Percentiles rank a stretch among this genome's conserved stretches.
phyloP scores from a whole-genome alignment of 306 rosid genomes.

The Notholithocarpus densiflorus region DNA sequence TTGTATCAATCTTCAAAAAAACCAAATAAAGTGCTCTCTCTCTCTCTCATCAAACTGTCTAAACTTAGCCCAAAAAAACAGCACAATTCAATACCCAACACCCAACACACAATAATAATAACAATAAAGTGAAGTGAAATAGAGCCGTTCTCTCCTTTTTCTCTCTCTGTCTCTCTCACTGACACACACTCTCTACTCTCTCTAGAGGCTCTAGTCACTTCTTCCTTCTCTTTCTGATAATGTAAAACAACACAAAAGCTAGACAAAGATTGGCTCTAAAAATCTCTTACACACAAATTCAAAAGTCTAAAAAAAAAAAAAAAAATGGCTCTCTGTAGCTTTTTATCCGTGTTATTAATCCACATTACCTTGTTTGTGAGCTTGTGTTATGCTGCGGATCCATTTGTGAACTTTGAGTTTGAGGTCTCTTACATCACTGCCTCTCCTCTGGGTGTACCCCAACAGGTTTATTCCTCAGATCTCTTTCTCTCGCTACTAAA shows the following conservation, averaged over 20 bases:
- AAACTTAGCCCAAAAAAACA: neutral
- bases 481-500: slow-evolving; percentile 5
- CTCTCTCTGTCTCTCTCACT: neutral
- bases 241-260: slow-evolving; percentile 36
- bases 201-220: slow-evolving; percentile 3
- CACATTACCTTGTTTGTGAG: slow-evolving; percentile 36
- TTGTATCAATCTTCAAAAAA: neutral
- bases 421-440: slow-evolving; percentile 56
- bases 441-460: slow-evolving; percentile 50
- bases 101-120: too few species aligned
- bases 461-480: slow-evolving; percentile 35
- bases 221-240: slow-evolving; percentile 25
- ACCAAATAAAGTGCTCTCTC: neutral
- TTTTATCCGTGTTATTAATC: slow-evolving; percentile 19
- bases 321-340: slow-evolving; percentile 34
- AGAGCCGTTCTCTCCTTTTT: slow-evolving; percentile 6
- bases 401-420: slow-evolving; percentile 30
- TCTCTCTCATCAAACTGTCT: neutral
- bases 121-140: neutral
- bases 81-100: neutral
- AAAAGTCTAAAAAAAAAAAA: slow-evolving; percentile 5
- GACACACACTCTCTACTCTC: neutral
- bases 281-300: neutral
- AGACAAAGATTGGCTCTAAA: slow-evolving; percentile 19
- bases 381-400: slow-evolving; percentile 46